Base-by-base conservation (phyloP, 1,284 basidiomycete species). In the Trichosporon sp. region DNA sequence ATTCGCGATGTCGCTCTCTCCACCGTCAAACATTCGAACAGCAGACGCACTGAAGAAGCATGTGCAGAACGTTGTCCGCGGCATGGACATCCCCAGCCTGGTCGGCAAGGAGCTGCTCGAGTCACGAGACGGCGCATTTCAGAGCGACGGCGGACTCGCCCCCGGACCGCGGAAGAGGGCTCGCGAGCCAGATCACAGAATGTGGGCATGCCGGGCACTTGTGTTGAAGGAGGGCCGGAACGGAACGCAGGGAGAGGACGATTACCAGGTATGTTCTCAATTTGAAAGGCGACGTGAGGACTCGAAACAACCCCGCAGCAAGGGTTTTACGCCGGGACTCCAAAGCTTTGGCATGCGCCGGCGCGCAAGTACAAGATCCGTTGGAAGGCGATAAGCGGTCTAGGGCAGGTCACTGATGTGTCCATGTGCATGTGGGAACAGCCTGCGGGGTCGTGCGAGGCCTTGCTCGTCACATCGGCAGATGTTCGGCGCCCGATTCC, bases 121-220 rank as follows among this genome's bases (percentile, higher is more conserved):
- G 12, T 35, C 65, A 31, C 71, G 68, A 10, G 80, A 83, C 54
- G 81, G 80, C 6, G 79, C 79, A 3, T 82, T 81, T 70, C 68
- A 75, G 35, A 66, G 77, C 68, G 81, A 79, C 5, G 75, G 78
- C 32, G 80, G 79, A 1, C 70, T 76, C 37, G 75, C 70, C 11
- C 69, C 71, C 14, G 65, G 75, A 35, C 14, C 69, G 54, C n/a
- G 66, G 37, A 72, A 78, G 65, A 73, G 79, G 61, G 77, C 77
- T 2, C 71, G 81, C 56, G 81, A 83, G 65, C 81, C 81, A 1
- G 81, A 82, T 75, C 81, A 83, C 76, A 68, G 81, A 21, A 84
- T 83, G 79, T 84, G 81, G 81, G 83, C 79, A 0, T 76, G 78
- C 31, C 74, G 82, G 48, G 72, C 76, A 1, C 66, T 84, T 19